Conservation (phyloP, 2,329 filamentous ascomycete species). For the Neonectria coccinea region DNA sequence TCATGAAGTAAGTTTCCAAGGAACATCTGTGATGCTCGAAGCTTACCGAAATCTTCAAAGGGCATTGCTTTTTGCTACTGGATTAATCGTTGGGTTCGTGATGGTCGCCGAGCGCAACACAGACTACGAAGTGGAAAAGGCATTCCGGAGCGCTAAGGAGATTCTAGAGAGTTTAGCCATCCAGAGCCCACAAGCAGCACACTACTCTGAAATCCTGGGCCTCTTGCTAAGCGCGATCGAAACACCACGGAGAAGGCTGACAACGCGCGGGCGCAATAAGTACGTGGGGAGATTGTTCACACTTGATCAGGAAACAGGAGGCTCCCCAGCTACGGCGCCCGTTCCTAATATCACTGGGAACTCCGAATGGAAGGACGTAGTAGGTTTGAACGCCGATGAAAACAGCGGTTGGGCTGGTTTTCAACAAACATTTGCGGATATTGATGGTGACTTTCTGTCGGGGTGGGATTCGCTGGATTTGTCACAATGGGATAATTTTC, state of each 20-base stretch:
- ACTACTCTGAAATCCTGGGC: constrained; percentile 68
- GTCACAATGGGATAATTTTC: constrained; percentile 43
- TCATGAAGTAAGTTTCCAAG: constrained; percentile 62
- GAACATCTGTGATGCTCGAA: rapidly evolving
- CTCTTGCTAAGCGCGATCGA: constrained; percentile 58
- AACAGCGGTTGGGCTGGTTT: constrained; percentile 17
- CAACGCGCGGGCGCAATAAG: constrained; percentile 37
- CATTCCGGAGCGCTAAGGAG: constrained; percentile 62
- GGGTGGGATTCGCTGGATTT: constrained; percentile 44
- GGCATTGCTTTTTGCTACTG: constrained; percentile 67
- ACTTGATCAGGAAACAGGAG: constrained; percentile 18
- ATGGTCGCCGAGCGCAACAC: constrained; percentile 63
- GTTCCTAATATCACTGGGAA: neutral
- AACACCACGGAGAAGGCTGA: constrained; percentile 30
- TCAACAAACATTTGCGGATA: constrained; percentile 12
- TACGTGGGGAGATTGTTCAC: constrained; percentile 42
- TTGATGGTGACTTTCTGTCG: constrained; percentile 38
- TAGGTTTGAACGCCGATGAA: constrained; percentile 4
- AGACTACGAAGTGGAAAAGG: constrained; percentile 57
- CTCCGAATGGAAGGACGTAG: constrained; percentile 1
- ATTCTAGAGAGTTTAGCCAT: constrained; percentile 61
- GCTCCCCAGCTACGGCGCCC: neutral
- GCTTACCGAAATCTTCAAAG: constrained; percentile 43
- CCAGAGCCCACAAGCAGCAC: constrained; percentile 66
- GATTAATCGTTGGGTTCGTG: constrained; percentile 67